phyloP scores from a whole-genome alignment of 2,329 filamentous ascomycete species.

The Colletotrichum kahawae region DNA sequence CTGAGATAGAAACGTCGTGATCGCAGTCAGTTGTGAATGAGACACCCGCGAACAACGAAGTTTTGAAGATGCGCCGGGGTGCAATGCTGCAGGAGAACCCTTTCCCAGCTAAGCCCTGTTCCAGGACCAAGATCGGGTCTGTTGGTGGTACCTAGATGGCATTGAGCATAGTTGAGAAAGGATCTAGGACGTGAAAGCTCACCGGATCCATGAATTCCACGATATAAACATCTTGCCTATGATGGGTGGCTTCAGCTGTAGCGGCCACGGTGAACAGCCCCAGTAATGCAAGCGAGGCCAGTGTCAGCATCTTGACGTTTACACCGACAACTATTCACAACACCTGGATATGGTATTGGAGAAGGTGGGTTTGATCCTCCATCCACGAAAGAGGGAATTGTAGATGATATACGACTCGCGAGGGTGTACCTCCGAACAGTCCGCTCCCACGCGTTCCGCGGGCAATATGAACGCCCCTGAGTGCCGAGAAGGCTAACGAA shows the following conservation, averaged over 20 bases:
- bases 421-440: background rate
- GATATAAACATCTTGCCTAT: background rate
- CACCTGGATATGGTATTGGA: too few species aligned
- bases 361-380: background rate
- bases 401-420: background rate
- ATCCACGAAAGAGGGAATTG: background rate
- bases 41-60: background rate
- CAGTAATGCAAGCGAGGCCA: background rate
- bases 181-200: background rate
- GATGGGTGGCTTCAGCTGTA: background rate
- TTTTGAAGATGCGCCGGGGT: background rate
- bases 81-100: background rate
- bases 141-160: background rate
- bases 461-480: background rate
- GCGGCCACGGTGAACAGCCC: background rate
- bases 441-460: background rate
- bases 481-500: background rate
- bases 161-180: background rate
- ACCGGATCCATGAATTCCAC: background rate
- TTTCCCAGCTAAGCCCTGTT: background rate
- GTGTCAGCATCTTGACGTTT: background rate
- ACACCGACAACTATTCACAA: too few species aligned
- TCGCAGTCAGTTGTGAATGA: background rate
- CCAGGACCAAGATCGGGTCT: background rate
- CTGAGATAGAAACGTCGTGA: fast-evolving